Percentiles rank a stretch among this genome's conserved stretches.
Conservation (phyloP, 1,139 yeast species). For the Saccharomyces hybrid region DNA sequence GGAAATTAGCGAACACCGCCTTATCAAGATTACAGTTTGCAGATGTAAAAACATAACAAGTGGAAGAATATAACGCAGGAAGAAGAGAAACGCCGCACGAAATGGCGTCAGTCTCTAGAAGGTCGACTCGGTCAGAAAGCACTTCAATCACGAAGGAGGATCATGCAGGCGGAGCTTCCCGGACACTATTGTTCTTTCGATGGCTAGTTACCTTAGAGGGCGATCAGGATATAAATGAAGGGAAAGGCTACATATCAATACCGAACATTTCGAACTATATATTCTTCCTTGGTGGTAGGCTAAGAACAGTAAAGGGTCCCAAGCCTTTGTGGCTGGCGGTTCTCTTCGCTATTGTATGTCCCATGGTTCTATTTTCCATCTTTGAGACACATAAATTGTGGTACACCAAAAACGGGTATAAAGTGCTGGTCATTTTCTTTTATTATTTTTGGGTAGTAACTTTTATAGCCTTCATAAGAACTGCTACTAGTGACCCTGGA, state of each 20-base stretch:
- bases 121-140: not conserved
- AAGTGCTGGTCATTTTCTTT: slow-evolving; percentile 51
- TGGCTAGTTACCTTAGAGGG: slow-evolving; percentile 29
- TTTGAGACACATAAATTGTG: slow-evolving; percentile 34
- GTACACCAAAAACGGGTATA: slow-evolving; percentile 38
- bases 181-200: slow-evolving; percentile 11
- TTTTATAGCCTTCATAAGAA: slow-evolving; percentile 40
- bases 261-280: slow-evolving; percentile 30
- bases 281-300: slow-evolving; percentile 60
- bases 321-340: slow-evolving; percentile 36
- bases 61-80: not conserved
- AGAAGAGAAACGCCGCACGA: not conserved
- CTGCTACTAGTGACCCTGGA: slow-evolving; percentile 65
- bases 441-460: slow-evolving; percentile 49
- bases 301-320: slow-evolving; percentile 38
- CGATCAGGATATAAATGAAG: slow-evolving; percentile 12
- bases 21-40: not conserved
- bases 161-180: not conserved
- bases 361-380: slow-evolving; percentile 45
- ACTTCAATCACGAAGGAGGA: not conserved
- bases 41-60: not conserved
- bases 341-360: slow-evolving; percentile 35
- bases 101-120: not conserved
- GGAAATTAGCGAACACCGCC: not conserved
- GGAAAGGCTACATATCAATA: slow-evolving; percentile 17